phyloP scores from a whole-genome alignment of 768 basidiomycete genomes.

The Russula earlei region DNA sequence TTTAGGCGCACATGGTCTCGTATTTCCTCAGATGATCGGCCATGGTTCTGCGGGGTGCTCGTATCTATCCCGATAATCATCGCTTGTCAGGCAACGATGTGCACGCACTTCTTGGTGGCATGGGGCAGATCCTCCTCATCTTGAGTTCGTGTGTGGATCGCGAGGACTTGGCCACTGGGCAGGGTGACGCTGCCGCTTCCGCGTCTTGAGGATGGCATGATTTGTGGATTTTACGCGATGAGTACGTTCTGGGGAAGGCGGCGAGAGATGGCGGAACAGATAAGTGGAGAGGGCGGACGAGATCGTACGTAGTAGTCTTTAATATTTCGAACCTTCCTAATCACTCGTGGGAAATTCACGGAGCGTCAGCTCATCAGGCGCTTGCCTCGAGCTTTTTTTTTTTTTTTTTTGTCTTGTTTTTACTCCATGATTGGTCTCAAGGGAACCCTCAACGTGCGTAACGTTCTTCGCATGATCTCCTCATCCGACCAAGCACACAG shows the following conservation, averaged over 20 bases:
- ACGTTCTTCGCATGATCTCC: not conserved
- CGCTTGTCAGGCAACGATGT: conserved; percentile 4
- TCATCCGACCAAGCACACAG: conserved; percentile 29
- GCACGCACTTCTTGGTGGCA: conserved; percentile 80
- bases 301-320: too few relatives aligned
- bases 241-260: not conserved
- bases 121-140: conserved; percentile 84
- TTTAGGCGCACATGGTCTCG: conserved; percentile 62
- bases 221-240: not conserved
- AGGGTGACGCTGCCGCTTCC: conserved; percentile 69
- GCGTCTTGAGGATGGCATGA: conserved; percentile 62
- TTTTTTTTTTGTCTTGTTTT: too few relatives aligned
- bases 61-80: conserved; percentile 8
- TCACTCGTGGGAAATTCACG: conserved; percentile 14
- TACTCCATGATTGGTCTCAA: conserved; percentile 99
- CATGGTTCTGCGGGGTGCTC: conserved; percentile 57
- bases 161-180: conserved; percentile 68
- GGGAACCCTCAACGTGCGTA: conserved; percentile 71
- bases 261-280: conserved; percentile 17
- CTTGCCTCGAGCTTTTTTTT: too few relatives aligned
- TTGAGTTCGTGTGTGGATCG: conserved; percentile 81
- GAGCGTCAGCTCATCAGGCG: too few relatives aligned
- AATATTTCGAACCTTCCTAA: too few relatives aligned
- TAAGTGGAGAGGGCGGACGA: not conserved
- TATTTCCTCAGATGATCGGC: conserved; percentile 88